Evolutionary conservation across 768 basidiomycete genomes (phyloP).

Genomic region (Boletus bicolor): DNA sequence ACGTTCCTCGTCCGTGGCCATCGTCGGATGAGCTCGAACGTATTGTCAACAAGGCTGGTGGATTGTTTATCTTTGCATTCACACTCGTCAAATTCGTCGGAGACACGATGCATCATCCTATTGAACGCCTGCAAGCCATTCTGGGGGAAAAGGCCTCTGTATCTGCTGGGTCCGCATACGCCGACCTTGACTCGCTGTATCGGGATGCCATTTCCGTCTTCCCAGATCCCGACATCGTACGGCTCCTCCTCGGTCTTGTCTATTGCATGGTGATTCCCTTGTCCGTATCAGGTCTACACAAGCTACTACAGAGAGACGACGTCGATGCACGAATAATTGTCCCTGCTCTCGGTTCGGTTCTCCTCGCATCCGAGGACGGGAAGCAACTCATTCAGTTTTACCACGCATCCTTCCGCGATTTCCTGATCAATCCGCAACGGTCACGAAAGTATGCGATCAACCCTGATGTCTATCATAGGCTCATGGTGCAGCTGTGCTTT

Average conservation of each 20-base stretch:
- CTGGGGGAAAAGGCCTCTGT: slow-evolving; percentile 1
- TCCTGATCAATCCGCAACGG: slow-evolving; percentile 15
- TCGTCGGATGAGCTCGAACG: slow-evolving; percentile 18
- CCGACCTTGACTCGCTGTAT: slow-evolving; percentile 20
- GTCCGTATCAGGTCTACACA: slow-evolving; percentile 14
- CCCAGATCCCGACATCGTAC: slow-evolving; percentile 14
- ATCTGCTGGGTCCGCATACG: slow-evolving; percentile 11
- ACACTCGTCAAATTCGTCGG: slow-evolving; percentile 28
- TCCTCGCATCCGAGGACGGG: slow-evolving; percentile 19
- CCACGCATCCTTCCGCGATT: slow-evolving; percentile 23
- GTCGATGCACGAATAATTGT: slow-evolving; percentile 15
- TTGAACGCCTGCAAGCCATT: slow-evolving; percentile 13
- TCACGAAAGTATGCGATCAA: slow-evolving; percentile 14
- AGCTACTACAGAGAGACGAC: slow-evolving; percentile 10
- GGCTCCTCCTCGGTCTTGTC: slow-evolving; percentile 19
- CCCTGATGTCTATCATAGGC: slow-evolving; percentile 13
- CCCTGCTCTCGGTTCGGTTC: slow-evolving; percentile 16
- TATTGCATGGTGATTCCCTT: slow-evolving; percentile 13
- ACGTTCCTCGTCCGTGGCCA: slow-evolving; percentile 26
- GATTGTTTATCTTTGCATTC: slow-evolving; percentile 30
- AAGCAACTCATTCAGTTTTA: slow-evolving; percentile 20
- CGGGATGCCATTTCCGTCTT: slow-evolving; percentile 20
- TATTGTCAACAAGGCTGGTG: slow-evolving; percentile 17
- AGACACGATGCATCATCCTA: slow-evolving; percentile 12
- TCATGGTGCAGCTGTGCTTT: slow-evolving; percentile 21